Evolutionary conservation across 345 rosid genomes (phyloP).

Genomic region (Carallia pectinifolia): DNA sequence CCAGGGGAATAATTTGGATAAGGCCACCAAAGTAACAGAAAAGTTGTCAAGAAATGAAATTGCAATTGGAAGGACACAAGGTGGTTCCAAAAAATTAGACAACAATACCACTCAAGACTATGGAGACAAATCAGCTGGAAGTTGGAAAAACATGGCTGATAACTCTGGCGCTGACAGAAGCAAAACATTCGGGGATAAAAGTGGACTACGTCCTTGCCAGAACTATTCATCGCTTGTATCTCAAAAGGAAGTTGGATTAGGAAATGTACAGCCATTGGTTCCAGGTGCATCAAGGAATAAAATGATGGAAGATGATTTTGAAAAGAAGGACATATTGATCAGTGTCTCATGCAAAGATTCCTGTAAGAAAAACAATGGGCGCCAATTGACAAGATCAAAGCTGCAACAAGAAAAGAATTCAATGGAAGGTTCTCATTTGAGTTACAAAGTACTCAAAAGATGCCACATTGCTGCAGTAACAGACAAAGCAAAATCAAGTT

Average conservation of each 20-base stretch:
- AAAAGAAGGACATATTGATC: too few relatives aligned
- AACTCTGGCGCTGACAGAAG: slow-evolving; percentile 11
- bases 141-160: slow-evolving; percentile 13
- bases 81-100: slow-evolving; percentile 19
- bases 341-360: too few relatives aligned
- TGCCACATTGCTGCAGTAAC: slow-evolving; percentile 2
- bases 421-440: neutral
- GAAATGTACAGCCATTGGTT: neutral
- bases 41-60: neutral
- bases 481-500: slow-evolving; percentile 15
- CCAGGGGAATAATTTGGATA: slow-evolving; percentile 17
- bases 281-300: neutral
- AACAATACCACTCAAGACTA: slow-evolving; percentile 15
- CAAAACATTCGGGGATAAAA: neutral
- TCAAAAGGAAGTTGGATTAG: slow-evolving; percentile 12
- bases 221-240: slow-evolving; percentile 2
- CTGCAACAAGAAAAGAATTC: slow-evolving; percentile 3
- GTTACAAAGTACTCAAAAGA: neutral
- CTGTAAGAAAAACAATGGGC: too few relatives aligned
- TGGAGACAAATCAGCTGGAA: slow-evolving; percentile 14
- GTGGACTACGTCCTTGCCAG: neutral
- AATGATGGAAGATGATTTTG: too few relatives aligned
- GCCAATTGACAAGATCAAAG: neutral
- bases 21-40: neutral
- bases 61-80: neutral